Evolutionary conservation across 176 grass and related monocot species (phyloP).

Genomic region (Bonia amplexicaulis): DNA sequence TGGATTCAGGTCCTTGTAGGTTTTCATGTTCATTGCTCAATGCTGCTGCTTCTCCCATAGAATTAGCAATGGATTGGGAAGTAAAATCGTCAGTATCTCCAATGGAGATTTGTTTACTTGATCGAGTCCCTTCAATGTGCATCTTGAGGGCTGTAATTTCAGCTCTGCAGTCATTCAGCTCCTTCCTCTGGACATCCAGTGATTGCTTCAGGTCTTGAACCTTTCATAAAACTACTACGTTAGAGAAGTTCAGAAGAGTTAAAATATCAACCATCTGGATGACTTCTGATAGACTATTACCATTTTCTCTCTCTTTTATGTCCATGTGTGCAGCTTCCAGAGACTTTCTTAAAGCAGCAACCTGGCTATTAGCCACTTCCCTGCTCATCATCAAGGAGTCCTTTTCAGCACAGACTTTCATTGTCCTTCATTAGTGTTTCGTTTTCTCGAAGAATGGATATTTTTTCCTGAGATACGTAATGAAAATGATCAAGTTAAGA

Average conservation of each 20-base stretch:
- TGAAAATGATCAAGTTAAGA: neutral
- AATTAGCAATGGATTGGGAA: slow-evolving; percentile 32
- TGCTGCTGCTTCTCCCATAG: slow-evolving; percentile 32
- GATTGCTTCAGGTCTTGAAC: slow-evolving; percentile 85
- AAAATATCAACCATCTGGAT: slow-evolving; percentile 11
- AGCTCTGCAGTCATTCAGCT: slow-evolving; percentile 80
- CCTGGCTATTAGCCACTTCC: slow-evolving; percentile 61
- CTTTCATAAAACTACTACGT: slow-evolving; percentile 50
- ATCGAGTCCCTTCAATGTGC: slow-evolving; percentile 85
- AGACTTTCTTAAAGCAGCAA: slow-evolving; percentile 56
- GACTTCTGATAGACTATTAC: slow-evolving; percentile 44
- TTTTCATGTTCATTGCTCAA: slow-evolving; percentile 38
- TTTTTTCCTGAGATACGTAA: slow-evolving; percentile 65
- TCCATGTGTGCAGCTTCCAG: slow-evolving; percentile 77
- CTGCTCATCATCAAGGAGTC: slow-evolving; percentile 54
- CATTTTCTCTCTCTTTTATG: slow-evolving; percentile 86
- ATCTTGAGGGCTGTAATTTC: slow-evolving; percentile 97
- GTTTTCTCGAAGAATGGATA: slow-evolving; percentile 79
- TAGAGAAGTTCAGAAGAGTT: slow-evolving; percentile 30
- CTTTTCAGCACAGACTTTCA: slow-evolving; percentile 66
- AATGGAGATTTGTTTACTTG: slow-evolving; percentile 49
- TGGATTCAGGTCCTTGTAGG: slow-evolving; percentile 31
- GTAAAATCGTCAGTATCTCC: slow-evolving; percentile 22
- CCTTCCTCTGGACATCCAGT: slow-evolving; percentile 65
- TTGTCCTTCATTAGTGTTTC: slow-evolving; percentile 77